Conservation (phyloP, 495 filamentous ascomycete species). For the Penicillium maclennaniae region DNA sequence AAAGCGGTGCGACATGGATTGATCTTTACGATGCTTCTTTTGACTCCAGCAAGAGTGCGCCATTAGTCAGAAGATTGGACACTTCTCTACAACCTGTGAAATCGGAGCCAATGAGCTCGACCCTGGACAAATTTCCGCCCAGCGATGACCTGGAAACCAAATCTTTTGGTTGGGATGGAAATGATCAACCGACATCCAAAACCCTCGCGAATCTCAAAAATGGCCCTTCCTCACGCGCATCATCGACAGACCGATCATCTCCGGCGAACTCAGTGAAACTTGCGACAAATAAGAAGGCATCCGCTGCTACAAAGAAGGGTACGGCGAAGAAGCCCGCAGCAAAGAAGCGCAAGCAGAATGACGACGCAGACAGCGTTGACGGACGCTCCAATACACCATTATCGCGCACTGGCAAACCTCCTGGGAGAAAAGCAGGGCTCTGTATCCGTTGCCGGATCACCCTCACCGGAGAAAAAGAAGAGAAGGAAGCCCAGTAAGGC, state of each 20-base stretch:
- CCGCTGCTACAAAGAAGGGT: conserved; percentile 49
- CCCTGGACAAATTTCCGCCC: conserved; percentile 30
- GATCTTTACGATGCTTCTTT: conserved; percentile 34
- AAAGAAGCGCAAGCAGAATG: conserved; percentile 56
- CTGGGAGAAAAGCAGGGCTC: conserved; percentile 43
- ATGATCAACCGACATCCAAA: conserved; percentile 40
- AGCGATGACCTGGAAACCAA: conserved; percentile 27
- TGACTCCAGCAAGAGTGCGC: conserved; percentile 6
- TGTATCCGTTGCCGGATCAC: conserved; percentile 36
- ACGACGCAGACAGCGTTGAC: conserved; percentile 45
- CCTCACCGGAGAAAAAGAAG: conserved; percentile 33
- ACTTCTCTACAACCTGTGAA: conserved; percentile 31
- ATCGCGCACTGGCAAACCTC: conserved; percentile 48
- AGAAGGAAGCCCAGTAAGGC: conserved; percentile 21
- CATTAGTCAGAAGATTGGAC: conserved; percentile 14
- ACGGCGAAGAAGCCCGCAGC: conserved; percentile 51
- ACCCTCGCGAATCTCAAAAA: conserved; percentile 40
- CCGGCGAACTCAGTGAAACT: conserved; percentile 28
- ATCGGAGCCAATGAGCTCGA: conserved; percentile 30
- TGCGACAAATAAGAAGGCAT: conserved; percentile 32
- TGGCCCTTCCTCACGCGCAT: conserved; percentile 23
- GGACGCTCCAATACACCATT: conserved; percentile 45
- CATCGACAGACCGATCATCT: conserved; percentile 25
- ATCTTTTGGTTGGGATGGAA: conserved; percentile 29
- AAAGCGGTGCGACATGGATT: conserved; percentile 21